Conservation (phyloP, 2,329 filamentous ascomycete genomes). For the Arthroderma sp. region DNA sequence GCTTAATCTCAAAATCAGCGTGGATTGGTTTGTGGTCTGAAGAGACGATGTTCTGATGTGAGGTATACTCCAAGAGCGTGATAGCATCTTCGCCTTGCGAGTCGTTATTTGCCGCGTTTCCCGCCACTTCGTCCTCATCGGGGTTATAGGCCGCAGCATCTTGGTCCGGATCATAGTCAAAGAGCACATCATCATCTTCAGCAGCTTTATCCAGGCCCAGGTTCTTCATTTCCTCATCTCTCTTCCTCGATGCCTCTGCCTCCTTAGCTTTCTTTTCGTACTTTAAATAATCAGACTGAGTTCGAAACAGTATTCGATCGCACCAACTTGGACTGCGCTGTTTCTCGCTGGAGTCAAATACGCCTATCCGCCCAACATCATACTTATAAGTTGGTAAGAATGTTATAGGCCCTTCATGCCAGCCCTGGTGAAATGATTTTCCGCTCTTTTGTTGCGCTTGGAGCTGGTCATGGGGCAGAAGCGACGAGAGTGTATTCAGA, state of each 20-base stretch:
- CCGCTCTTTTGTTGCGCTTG: slow-evolving; percentile 57
- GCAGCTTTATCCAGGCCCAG: slow-evolving; percentile 60
- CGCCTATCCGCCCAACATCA: slow-evolving; percentile 79
- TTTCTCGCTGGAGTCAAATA: slow-evolving; percentile 95
- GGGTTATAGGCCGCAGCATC: slow-evolving; percentile 50
- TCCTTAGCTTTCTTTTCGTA: slow-evolving; percentile 55
- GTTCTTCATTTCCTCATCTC: slow-evolving; percentile 74
- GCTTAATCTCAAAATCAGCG: slow-evolving; percentile 70
- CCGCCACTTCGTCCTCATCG: slow-evolving; percentile 29
- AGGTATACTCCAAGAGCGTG: slow-evolving; percentile 58
- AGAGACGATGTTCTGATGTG: slow-evolving; percentile 78
- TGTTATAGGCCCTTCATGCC: slow-evolving; percentile 74
- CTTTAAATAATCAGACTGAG: slow-evolving; percentile 54
- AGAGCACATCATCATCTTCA: slow-evolving; percentile 72
- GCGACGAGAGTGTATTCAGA: slow-evolving; percentile 73
- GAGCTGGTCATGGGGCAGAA: slow-evolving; percentile 84
- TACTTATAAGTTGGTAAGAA: slow-evolving; percentile 98
- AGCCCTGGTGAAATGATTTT: slow-evolving; percentile 83
- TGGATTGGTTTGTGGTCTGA: slow-evolving; percentile 92
- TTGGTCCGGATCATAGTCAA: slow-evolving; percentile 76
- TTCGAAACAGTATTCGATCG: slow-evolving; percentile 81
- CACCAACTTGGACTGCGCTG: slow-evolving; percentile 90
- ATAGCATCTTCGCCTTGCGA: slow-evolving; percentile 37
- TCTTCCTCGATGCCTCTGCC: slow-evolving; percentile 54
- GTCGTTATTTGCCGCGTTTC: slow-evolving; percentile 15